Conservation (phyloP, 257 asterid genomes). For the Lavandula angustifolia region DNA sequence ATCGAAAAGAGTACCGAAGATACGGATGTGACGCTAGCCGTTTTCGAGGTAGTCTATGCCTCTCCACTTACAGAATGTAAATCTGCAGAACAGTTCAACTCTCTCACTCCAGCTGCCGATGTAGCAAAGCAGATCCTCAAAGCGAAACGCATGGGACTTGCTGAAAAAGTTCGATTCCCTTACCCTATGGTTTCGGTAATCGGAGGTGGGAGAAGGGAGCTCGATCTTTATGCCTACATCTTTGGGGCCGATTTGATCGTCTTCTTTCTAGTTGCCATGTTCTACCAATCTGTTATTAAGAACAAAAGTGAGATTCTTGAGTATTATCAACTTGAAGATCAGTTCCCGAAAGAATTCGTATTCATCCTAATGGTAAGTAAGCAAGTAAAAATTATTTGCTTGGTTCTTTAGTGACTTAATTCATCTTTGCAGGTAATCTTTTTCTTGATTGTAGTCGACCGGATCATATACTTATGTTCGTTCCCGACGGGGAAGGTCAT, state of each 20-base stretch:
- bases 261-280: slow-evolving; percentile 88
- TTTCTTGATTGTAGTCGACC: slow-evolving; percentile 95
- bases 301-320: slow-evolving; percentile 91
- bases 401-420: slow-evolving; percentile 14
- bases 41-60: slow-evolving; percentile 90
- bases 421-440: slow-evolving; percentile 71
- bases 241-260: slow-evolving; percentile 93
- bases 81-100: slow-evolving; percentile 63
- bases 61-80: slow-evolving; percentile 63
- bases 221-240: slow-evolving; percentile 93
- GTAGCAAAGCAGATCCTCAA: slow-evolving; percentile 79
- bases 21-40: slow-evolving; percentile 67
- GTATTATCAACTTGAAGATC: slow-evolving; percentile 98
- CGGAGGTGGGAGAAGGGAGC: slow-evolving; percentile 94
- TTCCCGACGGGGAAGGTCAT: slow-evolving; percentile 89
- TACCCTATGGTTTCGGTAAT: slow-evolving; percentile 73
- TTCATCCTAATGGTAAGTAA: slow-evolving; percentile 82
- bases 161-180: slow-evolving; percentile 74
- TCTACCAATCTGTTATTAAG: slow-evolving; percentile 90
- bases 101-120: slow-evolving; percentile 98
- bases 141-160: slow-evolving; percentile 57
- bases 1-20: slow-evolving; percentile 77
- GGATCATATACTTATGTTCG: slow-evolving; percentile 89
- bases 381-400: background rate
- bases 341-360: slow-evolving; percentile 91